phyloP scores from a whole-genome alignment of 2,329 filamentous ascomycete genomes.

The Clarireedia paspali region DNA sequence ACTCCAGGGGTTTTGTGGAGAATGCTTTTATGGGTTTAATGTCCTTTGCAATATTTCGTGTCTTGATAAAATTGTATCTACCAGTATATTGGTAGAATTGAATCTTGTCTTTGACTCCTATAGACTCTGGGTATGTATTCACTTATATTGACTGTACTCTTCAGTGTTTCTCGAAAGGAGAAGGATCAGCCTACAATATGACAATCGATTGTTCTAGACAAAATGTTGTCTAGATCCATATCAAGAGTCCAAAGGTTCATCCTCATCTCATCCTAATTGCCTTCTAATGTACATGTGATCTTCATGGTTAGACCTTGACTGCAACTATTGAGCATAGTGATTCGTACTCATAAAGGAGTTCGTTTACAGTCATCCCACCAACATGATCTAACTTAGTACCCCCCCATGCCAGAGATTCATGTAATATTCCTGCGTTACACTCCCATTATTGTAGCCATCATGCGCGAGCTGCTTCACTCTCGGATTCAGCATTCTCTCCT shows the following conservation, averaged over 20 bases:
- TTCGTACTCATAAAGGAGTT: background rate
- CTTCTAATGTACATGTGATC: slow-evolving; percentile 8
- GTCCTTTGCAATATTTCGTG: no score
- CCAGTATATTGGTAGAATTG: background rate
- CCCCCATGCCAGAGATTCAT: background rate
- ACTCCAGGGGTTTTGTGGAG: slow-evolving; percentile 10
- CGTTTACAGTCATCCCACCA: background rate
- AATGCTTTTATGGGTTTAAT: background rate
- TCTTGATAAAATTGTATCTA: background rate
- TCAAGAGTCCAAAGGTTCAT: slow-evolving; percentile 2
- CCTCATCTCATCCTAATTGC: background rate
- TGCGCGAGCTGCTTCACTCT: background rate
- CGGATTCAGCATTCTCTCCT: background rate
- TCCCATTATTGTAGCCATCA: background rate
- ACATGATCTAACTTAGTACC: background rate
- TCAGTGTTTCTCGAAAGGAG: no score
- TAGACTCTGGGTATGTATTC: background rate
- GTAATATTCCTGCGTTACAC: background rate
- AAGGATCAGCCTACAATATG: no score
- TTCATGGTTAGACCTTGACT: background rate
- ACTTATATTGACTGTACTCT: background rate
- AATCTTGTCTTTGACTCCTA: background rate
- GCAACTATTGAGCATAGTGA: background rate
- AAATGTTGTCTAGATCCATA: background rate
- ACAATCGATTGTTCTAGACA: background rate